Conservation (phyloP, 371 early-diverging fungal genomes). For the Lichtheimia ornata region DNA sequence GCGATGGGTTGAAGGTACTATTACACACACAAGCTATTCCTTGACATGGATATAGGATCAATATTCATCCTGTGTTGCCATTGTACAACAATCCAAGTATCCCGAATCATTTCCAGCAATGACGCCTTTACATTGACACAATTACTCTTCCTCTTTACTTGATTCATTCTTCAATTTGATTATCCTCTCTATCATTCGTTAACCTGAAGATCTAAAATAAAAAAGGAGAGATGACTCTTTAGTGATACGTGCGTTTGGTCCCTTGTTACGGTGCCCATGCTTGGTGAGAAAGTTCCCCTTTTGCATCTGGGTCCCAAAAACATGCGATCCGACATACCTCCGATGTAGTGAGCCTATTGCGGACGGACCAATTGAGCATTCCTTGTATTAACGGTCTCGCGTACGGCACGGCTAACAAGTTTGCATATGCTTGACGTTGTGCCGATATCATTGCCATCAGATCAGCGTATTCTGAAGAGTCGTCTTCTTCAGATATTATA, state of each 20-base stretch:
- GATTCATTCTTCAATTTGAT: neutral
- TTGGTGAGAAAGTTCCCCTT: neutral
- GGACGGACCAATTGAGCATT: conserved; percentile 41
- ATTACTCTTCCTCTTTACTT: too few relatives aligned
- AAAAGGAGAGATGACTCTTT: neutral
- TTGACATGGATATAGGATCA: too few relatives aligned
- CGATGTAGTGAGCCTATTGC: conserved; percentile 21
- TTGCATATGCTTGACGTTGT: neutral
- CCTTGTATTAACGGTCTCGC: conserved; percentile 12
- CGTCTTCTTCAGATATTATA: neutral
- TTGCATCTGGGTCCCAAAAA: neutral
- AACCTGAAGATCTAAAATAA: neutral
- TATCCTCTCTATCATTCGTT: neutral
- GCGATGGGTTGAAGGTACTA: too few relatives aligned
- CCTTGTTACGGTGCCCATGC: neutral
- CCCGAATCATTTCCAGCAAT: too few relatives aligned
- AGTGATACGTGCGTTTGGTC: neutral
- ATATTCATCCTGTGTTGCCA: too few relatives aligned
- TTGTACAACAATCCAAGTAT: too few relatives aligned
- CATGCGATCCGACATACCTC: conserved; percentile 14
- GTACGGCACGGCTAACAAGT: neutral
- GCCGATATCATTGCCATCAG: too few relatives aligned
- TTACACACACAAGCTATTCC: too few relatives aligned
- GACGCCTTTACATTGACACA: too few relatives aligned
- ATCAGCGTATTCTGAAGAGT: neutral